These are phyloP conservation scores for Pythium rishiriense DNA, from an alignment of 352 stramenopile genomes.

Conservation along the genomic window DNA sequence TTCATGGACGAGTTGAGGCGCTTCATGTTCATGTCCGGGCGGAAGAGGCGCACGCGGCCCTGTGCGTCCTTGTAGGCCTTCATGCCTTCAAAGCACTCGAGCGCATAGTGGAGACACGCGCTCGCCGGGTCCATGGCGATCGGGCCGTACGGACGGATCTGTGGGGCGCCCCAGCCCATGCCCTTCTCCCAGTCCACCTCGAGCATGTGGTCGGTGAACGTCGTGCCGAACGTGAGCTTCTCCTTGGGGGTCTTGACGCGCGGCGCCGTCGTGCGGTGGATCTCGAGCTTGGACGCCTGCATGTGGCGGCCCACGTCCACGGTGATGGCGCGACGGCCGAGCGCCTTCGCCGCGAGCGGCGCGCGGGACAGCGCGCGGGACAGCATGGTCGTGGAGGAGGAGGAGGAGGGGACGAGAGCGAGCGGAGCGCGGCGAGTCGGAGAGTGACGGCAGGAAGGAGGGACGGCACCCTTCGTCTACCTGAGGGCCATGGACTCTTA, in stretches of 20 bases:
- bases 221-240: conserved; percentile 93
- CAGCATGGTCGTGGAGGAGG: conserved; percentile 2
- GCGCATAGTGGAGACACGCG: conserved; percentile 93
- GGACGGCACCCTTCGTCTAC: conserved; percentile 14
- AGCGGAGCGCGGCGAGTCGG: not conserved
- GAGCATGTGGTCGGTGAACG: conserved; percentile 98
- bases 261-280: conserved; percentile 44
- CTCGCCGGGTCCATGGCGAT: conserved; percentile 92
- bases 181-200: conserved; percentile 90
- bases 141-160: conserved; percentile 91
- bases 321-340: conserved; percentile 27
- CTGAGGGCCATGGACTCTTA: not conserved
- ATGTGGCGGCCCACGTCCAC: conserved; percentile 35
- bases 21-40: conserved; percentile 97
- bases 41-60: conserved; percentile 92
- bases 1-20: conserved; percentile 94
- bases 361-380: conserved; percentile 15
- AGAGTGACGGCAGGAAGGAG: not conserved
- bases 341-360: not conserved
- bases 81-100: conserved; percentile 96
- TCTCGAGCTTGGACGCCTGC: conserved; percentile 40
- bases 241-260: conserved; percentile 78
- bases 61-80: conserved; percentile 91
- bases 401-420: not conserved
- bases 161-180: conserved; percentile 83